Evolutionary conservation across 169 alveolate species (phyloP).

Genomic region (Plasmodium ovale): DNA sequence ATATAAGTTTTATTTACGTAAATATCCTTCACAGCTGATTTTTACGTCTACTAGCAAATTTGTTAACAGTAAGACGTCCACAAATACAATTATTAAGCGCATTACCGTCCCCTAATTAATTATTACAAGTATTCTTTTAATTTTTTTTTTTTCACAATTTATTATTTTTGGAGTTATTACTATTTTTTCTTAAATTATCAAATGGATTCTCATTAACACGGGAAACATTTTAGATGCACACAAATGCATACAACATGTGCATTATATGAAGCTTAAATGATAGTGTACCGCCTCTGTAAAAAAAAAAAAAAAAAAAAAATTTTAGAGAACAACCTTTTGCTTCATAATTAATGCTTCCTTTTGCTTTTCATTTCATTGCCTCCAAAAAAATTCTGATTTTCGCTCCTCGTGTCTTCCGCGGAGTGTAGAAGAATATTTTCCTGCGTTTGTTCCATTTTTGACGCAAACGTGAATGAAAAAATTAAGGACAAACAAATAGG

Average conservation of each 20-base stretch:
- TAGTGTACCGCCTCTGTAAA: slow-evolving; percentile 43
- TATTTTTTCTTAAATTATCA: neutral
- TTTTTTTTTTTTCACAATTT: neutral
- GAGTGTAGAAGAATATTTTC: neutral
- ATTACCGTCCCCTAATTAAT: slow-evolving; percentile 45
- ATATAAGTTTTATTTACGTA: slow-evolving; percentile 20
- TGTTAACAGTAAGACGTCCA: slow-evolving; percentile 46
- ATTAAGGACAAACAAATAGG: neutral
- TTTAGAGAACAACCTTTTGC: neutral
- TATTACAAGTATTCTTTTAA: slow-evolving; percentile 7
- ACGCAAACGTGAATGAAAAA: slow-evolving; percentile 7
- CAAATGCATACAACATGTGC: neutral
- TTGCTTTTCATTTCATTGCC: slow-evolving; percentile 10
- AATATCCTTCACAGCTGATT: slow-evolving; percentile 64
- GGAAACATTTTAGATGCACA: neutral
- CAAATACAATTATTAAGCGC: slow-evolving; percentile 32
- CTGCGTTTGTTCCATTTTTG: slow-evolving; percentile 42
- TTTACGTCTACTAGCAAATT: slow-evolving; percentile 29
- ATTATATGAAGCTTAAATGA: neutral
- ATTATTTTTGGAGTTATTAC: slow-evolving; percentile 3
- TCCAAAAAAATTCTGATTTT: slow-evolving; percentile 51
- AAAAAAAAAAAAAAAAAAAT: neutral
- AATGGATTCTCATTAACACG: neutral
- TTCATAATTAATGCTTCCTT: neutral
- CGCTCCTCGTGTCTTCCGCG: slow-evolving; percentile 8